Percentiles rank a stretch among this genome's conserved stretches.
phyloP scores from a whole-genome alignment of 2,329 filamentous ascomycete genomes.

The Fusarium avenaceum region DNA sequence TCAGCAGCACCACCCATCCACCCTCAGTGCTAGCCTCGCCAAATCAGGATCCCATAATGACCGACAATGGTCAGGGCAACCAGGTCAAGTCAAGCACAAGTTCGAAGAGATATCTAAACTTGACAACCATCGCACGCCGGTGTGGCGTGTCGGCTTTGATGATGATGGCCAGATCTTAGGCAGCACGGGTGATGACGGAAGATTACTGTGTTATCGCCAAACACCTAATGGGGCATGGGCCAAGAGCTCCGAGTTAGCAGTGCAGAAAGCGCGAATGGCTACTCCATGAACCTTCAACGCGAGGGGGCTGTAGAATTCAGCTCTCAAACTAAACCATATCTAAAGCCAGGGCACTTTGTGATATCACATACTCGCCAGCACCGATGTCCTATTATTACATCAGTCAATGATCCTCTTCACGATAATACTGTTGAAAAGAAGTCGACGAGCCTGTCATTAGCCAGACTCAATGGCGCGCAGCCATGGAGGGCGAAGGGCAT shows the following conservation, averaged over 20 bases:
- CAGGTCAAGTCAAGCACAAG: conserved; percentile 75
- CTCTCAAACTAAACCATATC: background rate
- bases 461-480: background rate
- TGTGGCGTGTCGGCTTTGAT: conserved; percentile 82
- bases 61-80: conserved; percentile 67
- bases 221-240: conserved; percentile 69
- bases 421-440: background rate
- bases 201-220: conserved; percentile 72
- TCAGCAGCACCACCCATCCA: conserved; percentile 58
- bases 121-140: conserved; percentile 75
- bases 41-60: conserved; percentile 62
- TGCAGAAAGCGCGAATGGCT: conserved; percentile 69
- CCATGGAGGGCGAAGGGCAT: background rate
- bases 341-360: too few species aligned
- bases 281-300: conserved; percentile 52
- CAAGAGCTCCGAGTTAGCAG: conserved; percentile 71
- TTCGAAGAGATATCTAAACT: conserved; percentile 75
- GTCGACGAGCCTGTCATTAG: background rate
- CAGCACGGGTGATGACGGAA: conserved; percentile 82
- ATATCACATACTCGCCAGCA: background rate
- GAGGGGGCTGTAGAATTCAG: background rate
- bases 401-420: background rate
- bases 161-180: conserved; percentile 79
- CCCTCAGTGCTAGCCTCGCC: conserved; percentile 66
- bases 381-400: background rate